phyloP scores from a whole-genome alignment of 495 filamentous ascomycete genomes.

The Talaromyces liani region DNA sequence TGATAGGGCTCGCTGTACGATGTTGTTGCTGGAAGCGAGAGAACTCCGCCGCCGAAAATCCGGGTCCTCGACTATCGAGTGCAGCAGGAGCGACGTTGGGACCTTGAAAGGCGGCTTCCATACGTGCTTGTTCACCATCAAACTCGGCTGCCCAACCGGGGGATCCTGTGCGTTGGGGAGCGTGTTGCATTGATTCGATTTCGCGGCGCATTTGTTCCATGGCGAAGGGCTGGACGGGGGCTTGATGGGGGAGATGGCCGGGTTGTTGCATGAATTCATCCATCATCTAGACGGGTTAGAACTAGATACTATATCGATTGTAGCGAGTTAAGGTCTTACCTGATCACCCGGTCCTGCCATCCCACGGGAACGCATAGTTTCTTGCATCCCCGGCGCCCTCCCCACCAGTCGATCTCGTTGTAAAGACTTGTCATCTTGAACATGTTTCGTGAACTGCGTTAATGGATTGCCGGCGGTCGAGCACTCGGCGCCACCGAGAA shows the following conservation, averaged over 20 bases:
- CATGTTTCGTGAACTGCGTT: constrained; percentile 92
- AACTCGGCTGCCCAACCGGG: constrained; percentile 67
- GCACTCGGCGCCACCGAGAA: constrained; percentile 92
- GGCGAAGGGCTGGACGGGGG: constrained; percentile 48
- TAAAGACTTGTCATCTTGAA: constrained; percentile 87
- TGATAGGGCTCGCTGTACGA: constrained; percentile 43
- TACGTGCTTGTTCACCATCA: constrained; percentile 60
- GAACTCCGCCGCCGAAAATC: constrained; percentile 81
- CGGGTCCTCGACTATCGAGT: constrained; percentile 32
- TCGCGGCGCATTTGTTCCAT: constrained; percentile 66
- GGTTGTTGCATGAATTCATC: constrained; percentile 82
- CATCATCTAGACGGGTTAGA: constrained; percentile 59
- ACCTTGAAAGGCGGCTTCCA: constrained; percentile 72
- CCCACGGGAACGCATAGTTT: constrained; percentile 53
- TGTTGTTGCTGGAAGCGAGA: constrained; percentile 74
- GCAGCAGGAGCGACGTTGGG: constrained; percentile 36
- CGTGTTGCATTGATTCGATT: constrained; percentile 52
- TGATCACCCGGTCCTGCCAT: constrained; percentile 56
- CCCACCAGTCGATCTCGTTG: constrained; percentile 83
- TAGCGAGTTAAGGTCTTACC: constrained; percentile 32
- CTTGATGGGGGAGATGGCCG: constrained; percentile 45
- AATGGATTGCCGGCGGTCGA: constrained; percentile 94
- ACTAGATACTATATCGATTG: constrained; percentile 12
- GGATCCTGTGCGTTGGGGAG: constrained; percentile 47
- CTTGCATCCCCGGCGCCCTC: constrained; percentile 56